phyloP scores from a whole-genome alignment of 2,329 filamentous ascomycete species.

The Trichophyton verrucosum region DNA sequence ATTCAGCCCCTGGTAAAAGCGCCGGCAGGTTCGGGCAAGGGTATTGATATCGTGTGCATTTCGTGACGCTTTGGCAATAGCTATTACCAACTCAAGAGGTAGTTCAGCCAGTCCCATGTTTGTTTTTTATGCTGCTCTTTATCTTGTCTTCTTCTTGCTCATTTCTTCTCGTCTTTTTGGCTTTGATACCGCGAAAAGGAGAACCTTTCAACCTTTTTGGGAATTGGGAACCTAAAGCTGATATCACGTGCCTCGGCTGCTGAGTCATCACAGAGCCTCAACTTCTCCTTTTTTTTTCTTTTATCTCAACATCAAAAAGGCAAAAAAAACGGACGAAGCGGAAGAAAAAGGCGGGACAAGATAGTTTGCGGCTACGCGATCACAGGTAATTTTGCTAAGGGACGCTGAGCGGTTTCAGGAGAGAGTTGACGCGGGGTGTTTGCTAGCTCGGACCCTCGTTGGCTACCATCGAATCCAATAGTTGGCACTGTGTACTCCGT shows the following conservation, averaged over 20 bases:
- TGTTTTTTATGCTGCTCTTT: not conserved
- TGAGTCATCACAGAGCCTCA: not conserved
- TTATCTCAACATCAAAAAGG: not conserved
- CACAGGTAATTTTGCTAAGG: not conserved
- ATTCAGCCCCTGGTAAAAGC: constrained; percentile 10
- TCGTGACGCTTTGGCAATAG: not conserved
- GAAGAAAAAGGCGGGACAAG: not conserved
- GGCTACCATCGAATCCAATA: not conserved
- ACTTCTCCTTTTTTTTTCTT: not conserved
- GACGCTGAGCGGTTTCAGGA: not conserved
- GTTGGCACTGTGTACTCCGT: too few species aligned
- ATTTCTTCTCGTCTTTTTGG: not conserved
- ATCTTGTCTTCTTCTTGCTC: not conserved
- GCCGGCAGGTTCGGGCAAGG: constrained; percentile 5
- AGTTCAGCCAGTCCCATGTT: not conserved
- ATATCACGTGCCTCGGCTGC: not conserved
- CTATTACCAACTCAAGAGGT: not conserved
- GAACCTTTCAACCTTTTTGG: too few species aligned
- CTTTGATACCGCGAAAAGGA: too few species aligned
- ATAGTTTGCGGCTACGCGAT: not conserved
- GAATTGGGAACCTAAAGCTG: not conserved
- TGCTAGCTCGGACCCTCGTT: not conserved
- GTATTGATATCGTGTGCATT: constrained; percentile 9
- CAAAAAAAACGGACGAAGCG: not conserved
- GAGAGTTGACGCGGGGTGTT: not conserved